Base-by-base conservation (phyloP, 192 early-diverging fungal species). In the Linnemannia elongata region DNA sequence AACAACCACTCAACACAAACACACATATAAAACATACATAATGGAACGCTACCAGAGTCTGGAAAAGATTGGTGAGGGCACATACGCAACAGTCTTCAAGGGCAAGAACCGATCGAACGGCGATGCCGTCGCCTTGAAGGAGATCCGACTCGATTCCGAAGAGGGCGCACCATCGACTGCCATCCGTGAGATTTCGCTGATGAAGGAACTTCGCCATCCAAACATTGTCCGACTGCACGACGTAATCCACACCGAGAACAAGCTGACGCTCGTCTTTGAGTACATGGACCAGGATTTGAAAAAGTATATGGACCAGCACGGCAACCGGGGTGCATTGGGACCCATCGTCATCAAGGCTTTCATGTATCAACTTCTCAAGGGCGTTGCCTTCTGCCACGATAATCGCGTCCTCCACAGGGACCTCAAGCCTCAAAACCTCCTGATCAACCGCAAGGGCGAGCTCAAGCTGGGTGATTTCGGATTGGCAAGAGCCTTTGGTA, bases 51-150 rank as follows among this genome's bases (percentile, higher is more conserved):
- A 96, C 90, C 90, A 94, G 78, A 89, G 95, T 87, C 91, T 96
- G 54, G 97, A 99, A 89, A 97, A 98, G 86, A 93, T 99, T 80
- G 98, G 98, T 35, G 98, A 99, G 88, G 98, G 98, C 73, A 99
- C 98, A 17, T 99, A 99, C 76, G 98, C 97, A 47, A 95, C 93
- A 13, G 95, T 96, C 38, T 96, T 91, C 90, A 97, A 98, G 91
- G 98, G 96, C 72, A 87, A 94, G 84, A 94, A 95, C 86, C 83
- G 93, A 82, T 85, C 91, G 22, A 96, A 90, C 55, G 95, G 95
- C 74, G 93, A 95, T 74, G 95, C 97, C 60, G 98, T 99, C 39
- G 98, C 98, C 15, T 89, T 99, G 45, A 99, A 99, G 88, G 97
- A 99, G 89, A 99, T 99, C 66, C 91, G 94, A 70, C 90, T 98